phyloP scores from a whole-genome alignment of 2,329 filamentous ascomycete genomes.

The Talaromyces islandicus region DNA sequence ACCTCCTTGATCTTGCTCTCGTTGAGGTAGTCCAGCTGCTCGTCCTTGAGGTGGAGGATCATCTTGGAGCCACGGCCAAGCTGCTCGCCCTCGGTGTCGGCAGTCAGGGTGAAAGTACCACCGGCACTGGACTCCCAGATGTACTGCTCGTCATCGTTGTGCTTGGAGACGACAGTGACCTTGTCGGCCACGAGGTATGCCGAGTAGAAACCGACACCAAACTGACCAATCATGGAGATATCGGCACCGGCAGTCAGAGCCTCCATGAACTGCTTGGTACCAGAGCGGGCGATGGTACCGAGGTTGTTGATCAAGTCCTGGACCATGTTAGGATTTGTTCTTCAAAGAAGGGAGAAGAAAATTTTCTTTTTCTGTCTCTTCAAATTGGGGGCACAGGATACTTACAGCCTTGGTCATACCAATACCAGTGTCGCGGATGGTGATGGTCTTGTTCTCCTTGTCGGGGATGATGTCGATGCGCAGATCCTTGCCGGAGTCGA shows the following conservation, averaged over 20 bases:
- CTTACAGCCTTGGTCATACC: slow-evolving; percentile 99
- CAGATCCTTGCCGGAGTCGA: slow-evolving; percentile 95
- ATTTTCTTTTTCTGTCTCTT: not conserved
- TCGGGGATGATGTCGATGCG: slow-evolving; percentile 98
- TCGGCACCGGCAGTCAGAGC: slow-evolving; percentile 95
- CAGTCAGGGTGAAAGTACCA: slow-evolving; percentile 89
- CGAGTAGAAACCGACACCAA: slow-evolving; percentile 99
- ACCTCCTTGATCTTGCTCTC: slow-evolving; percentile 99
- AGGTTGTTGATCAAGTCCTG: slow-evolving; percentile 99
- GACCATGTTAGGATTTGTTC: slow-evolving; percentile 1
- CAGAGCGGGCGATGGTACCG: slow-evolving; percentile 97
- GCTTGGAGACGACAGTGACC: slow-evolving; percentile 92
- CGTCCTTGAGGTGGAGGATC: slow-evolving; percentile 97
- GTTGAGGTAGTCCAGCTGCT: slow-evolving; percentile 97
- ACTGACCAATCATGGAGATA: slow-evolving; percentile 99
- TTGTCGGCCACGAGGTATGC: slow-evolving; percentile 98
- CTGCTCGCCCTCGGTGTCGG: slow-evolving; percentile 84
- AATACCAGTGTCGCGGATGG: slow-evolving; percentile 96
- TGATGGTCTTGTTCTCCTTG: slow-evolving; percentile 95
- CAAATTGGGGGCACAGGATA: slow-evolving; percentile 27
- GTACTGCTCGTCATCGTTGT: slow-evolving; percentile 99
- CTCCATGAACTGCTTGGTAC: slow-evolving; percentile 99
- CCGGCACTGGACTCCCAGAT: slow-evolving; percentile 97
- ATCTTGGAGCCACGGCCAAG: slow-evolving; percentile 96
- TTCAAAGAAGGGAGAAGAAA: too few species aligned